phyloP scores from a whole-genome alignment of 345 rosid species.

The Noccaea caerulescens region DNA sequence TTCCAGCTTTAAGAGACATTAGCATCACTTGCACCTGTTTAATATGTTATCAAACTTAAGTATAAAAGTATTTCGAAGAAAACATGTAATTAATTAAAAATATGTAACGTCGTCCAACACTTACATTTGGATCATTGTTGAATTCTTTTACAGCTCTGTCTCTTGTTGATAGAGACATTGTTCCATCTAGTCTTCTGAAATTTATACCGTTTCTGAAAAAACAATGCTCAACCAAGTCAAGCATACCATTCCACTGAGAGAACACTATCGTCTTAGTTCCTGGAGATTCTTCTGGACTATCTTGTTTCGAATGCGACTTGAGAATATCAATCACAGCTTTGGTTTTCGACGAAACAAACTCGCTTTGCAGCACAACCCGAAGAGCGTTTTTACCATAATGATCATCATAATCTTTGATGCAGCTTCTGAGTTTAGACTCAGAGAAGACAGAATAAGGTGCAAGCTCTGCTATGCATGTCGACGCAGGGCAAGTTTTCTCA shows the following conservation, averaged over 20 bases:
- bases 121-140: conserved; percentile 67
- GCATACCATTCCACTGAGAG: conserved; percentile 93
- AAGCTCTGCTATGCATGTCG: conserved; percentile 56
- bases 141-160: conserved; percentile 85
- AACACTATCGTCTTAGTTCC: conserved; percentile 78
- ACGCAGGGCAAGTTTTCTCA: conserved; percentile 69
- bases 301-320: conserved; percentile 45
- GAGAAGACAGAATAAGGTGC: conserved; percentile 69
- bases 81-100: not conserved
- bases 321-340: conserved; percentile 68
- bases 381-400: conserved; percentile 36
- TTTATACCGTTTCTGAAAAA: conserved; percentile 51
- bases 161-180: conserved; percentile 71
- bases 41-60: not conserved
- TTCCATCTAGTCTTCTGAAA: conserved; percentile 90
- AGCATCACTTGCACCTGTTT: conserved; percentile 77
- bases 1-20: conserved; percentile 95
- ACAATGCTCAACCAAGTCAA: conserved; percentile 70
- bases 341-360: conserved; percentile 70
- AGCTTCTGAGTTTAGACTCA: conserved; percentile 59
- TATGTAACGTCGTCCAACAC: not conserved
- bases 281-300: conserved; percentile 42
- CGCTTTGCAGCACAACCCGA: conserved; percentile 43
- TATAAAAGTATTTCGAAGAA: no score
- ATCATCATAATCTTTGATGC: conserved; percentile 47